Evolutionary conservation across 2,329 filamentous ascomycete species (phyloP).

Genomic region (Dactylellina parvicollis): DNA sequence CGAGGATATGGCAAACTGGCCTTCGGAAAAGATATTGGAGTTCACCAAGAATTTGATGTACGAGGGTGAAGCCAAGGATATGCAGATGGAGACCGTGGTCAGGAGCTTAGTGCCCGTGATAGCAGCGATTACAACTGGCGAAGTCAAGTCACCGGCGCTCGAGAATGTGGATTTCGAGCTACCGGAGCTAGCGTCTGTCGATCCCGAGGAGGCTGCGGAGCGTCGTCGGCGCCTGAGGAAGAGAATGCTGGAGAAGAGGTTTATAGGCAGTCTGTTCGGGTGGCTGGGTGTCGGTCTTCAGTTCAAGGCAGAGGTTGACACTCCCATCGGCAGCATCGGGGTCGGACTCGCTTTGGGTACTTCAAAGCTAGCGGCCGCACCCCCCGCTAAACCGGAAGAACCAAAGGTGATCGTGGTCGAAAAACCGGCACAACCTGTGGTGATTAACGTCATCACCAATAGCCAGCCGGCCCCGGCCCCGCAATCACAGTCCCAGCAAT

Average conservation of each 20-base stretch:
- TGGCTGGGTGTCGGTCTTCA: conserved; percentile 2
- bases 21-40: background rate
- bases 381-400: background rate
- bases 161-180: background rate
- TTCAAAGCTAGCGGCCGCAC: background rate
- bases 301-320: background rate
- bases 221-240: background rate
- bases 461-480: background rate
- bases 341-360: conserved; percentile 6
- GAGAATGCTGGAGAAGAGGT: conserved; percentile 23
- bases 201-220: background rate
- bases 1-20: background rate
- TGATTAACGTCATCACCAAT: conserved; percentile 1
- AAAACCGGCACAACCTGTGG: background rate
- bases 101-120: conserved; percentile 1
- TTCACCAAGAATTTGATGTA: background rate
- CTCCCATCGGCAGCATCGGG: conserved; percentile 8
- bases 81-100: conserved; percentile 12
- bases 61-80: background rate
- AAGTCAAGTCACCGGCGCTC: conserved; percentile 12
- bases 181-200: background rate
- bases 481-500: background rate
- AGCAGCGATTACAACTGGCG: background rate
- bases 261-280: conserved; percentile 1
- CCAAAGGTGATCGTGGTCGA: conserved; percentile 1